Base-by-base conservation (phyloP, 2,329 filamentous ascomycete genomes). In the Rugonectria rugulosa region DNA sequence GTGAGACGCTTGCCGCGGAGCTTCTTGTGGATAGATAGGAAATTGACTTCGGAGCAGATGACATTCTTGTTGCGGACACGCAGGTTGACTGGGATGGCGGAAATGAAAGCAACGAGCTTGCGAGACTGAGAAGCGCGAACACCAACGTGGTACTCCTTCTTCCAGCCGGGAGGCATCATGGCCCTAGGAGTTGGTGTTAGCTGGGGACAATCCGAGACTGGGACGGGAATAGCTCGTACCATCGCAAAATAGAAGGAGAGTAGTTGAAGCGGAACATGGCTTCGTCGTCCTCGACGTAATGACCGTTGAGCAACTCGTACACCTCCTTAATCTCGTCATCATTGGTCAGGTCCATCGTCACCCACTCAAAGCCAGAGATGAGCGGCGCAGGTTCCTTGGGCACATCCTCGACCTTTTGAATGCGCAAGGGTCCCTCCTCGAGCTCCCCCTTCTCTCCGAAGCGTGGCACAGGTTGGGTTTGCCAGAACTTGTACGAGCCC, bases 251-350 rank as follows among this genome's bases (percentile, higher is more conserved):
- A 2, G 90, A 87, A 32, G 87, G 80, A 1, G 92, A 96, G 78
- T 99, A 99, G 74, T 95, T 94, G 82, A 99, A 98, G 49, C 95
- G 88, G 79, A 99, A 98, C 83, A 96, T 96, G 59, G 94, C 92
- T 72, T 97, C 93, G 67, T 92, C 90, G 72, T 99, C 95, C 77
- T 99, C 95, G 56, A 99, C 95, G 65, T 98, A 99, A 77, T 99
- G 95, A 51, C 92, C 90, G 63, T 91, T 91, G 55, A 99, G 81
- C 64, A 99, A 80, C 64, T 97, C 91, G 75, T 93, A 97, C 6
- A 99, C 88, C 77, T 99, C 95, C 68, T 92, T 87, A 60, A 97
- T 82, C 79, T 91, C 89, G 29, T 82, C 83, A 42, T 91, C 87
- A 65, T 92, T 84, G 19, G 85, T 87, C 65, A 99, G 78, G 72